Conservation (phyloP, 768 basidiomycete species). For the Tylopilus rubrobrunneus region DNA sequence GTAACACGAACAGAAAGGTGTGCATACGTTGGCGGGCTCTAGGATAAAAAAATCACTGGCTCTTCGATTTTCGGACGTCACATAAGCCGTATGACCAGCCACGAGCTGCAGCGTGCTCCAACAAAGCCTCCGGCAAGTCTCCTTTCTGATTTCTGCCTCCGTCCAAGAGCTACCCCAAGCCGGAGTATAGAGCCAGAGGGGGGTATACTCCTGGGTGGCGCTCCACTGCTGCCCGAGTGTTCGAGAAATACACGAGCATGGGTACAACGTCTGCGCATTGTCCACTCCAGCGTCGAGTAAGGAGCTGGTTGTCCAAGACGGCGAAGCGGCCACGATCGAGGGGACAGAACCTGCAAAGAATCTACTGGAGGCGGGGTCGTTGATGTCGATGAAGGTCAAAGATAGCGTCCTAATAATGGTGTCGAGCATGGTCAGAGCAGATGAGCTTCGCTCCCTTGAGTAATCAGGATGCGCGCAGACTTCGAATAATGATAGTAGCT, state of each 20-base stretch:
- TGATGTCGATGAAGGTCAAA: slow-evolving; percentile 55
- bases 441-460: slow-evolving; percentile 48
- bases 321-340: slow-evolving; percentile 28
- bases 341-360: slow-evolving; percentile 53
- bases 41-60: slow-evolving; percentile 52
- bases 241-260: slow-evolving; percentile 45
- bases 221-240: slow-evolving; percentile 53
- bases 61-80: slow-evolving; percentile 39
- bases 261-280: slow-evolving; percentile 6
- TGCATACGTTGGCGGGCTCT: slow-evolving; percentile 62
- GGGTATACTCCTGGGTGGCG: slow-evolving; percentile 48
- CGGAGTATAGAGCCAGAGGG: slow-evolving; percentile 61
- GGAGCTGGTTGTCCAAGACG: slow-evolving; percentile 6
- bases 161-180: slow-evolving; percentile 58
- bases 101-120: slow-evolving; percentile 68
- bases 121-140: slow-evolving; percentile 67
- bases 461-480: slow-evolving; percentile 65
- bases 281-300: not conserved
- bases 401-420: slow-evolving; percentile 60
- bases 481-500: slow-evolving; percentile 73
- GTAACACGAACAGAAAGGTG: not conserved
- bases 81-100: slow-evolving; percentile 62
- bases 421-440: slow-evolving; percentile 61
- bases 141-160: slow-evolving; percentile 63
- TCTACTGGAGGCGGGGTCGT: slow-evolving; percentile 47